These are phyloP conservation scores for Leishmania gerbilli DNA, from an alignment of 208 protist genomes.

Conservation along the genomic window DNA sequence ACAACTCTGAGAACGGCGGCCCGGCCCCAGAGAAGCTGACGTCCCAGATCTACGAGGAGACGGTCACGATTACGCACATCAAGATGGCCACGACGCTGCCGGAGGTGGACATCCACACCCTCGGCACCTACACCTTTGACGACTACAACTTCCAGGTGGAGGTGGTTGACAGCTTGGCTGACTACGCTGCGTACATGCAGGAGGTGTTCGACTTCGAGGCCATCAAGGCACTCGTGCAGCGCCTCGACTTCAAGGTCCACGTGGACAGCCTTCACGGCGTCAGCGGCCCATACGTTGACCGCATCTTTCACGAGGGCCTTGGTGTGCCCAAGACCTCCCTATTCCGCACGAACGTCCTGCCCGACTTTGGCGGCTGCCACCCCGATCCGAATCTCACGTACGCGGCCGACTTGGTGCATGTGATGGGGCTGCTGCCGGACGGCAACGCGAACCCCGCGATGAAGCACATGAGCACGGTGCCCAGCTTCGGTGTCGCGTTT, in stretches of 20 bases:
- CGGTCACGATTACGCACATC: conserved; percentile 72
- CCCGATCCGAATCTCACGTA: conserved; percentile 99
- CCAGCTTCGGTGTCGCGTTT: conserved; percentile 95
- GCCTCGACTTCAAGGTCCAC: conserved; percentile 85
- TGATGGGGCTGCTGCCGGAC: conserved; percentile 83
- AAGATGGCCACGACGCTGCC: conserved; percentile 54
- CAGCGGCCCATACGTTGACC: conserved; percentile 93
- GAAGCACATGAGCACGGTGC: conserved; percentile 27
- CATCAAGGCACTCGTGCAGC: conserved; percentile 73
- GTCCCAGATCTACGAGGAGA: conserved; percentile 92
- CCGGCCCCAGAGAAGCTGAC: conserved; percentile 96
- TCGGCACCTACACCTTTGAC: conserved; percentile 55
- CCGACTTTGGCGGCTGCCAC: conserved; percentile 96
- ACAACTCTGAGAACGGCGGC: conserved; percentile 97
- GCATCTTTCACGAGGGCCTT: conserved; percentile 93
- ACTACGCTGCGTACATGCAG: conserved; percentile 93
- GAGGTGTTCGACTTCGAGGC: conserved; percentile 94
- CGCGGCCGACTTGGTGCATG: conserved; percentile 91
- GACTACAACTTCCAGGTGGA: conserved; percentile 68
- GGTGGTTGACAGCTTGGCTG: conserved; percentile 92
- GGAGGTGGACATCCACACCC: conserved; percentile 61
- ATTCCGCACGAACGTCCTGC: conserved; percentile 57
- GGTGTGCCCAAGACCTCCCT: conserved; percentile 65
- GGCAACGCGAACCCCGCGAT: conserved; percentile 38
- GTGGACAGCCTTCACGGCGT: conserved; percentile 96